These are phyloP conservation scores for Rhexocercosporidium sp. DNA, from an alignment of 2,329 filamentous ascomycete species.

Conservation along the genomic window DNA sequence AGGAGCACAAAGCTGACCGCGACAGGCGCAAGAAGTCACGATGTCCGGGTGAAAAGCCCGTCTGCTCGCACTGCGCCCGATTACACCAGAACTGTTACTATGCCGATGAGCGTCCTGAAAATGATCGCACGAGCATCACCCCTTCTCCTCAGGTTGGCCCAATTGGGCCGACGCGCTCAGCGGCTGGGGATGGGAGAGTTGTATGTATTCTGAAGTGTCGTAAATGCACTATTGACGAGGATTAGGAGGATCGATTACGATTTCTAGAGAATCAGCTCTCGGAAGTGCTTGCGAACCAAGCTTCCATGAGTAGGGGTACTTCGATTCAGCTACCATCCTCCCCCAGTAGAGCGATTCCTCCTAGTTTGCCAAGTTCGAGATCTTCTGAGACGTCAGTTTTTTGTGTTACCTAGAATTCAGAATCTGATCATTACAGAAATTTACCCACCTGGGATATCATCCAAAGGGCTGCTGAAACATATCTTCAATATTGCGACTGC, in stretches of 20 bases:
- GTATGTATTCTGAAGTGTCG: conserved; percentile 16
- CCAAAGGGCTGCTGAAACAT: conserved; percentile 47
- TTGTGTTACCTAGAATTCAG: not conserved
- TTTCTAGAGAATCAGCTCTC: conserved; percentile 38
- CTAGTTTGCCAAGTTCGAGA: conserved; percentile 8
- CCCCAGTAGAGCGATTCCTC: conserved; percentile 13
- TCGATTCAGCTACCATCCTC: conserved; percentile 22
- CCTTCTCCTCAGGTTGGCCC: conserved; percentile 15
- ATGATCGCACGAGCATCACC: conserved; percentile 21
- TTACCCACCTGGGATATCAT: conserved; percentile 48
- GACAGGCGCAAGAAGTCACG: conserved; percentile 55
- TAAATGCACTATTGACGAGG: not conserved
- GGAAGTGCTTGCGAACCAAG: conserved; percentile 37
- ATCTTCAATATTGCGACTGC: conserved; percentile 54
- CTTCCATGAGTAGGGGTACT: conserved; percentile 19
- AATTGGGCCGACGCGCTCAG: not conserved
- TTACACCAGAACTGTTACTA: conserved; percentile 54
- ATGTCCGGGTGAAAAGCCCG: conserved; percentile 55
- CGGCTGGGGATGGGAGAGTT: conserved; percentile 18
- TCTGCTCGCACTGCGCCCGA: conserved; percentile 55
- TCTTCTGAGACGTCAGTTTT: conserved; percentile 23
- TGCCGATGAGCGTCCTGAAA: conserved; percentile 39
- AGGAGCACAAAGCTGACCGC: not conserved
- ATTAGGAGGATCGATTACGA: conserved; percentile 38
- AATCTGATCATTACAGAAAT: conserved; percentile 25